A percentile compares a stretch with the other conserved stretches of the same genome.
Evolutionary conservation across 257 asterid genomes (phyloP).

Genomic region (Gentiana dahurica): DNA sequence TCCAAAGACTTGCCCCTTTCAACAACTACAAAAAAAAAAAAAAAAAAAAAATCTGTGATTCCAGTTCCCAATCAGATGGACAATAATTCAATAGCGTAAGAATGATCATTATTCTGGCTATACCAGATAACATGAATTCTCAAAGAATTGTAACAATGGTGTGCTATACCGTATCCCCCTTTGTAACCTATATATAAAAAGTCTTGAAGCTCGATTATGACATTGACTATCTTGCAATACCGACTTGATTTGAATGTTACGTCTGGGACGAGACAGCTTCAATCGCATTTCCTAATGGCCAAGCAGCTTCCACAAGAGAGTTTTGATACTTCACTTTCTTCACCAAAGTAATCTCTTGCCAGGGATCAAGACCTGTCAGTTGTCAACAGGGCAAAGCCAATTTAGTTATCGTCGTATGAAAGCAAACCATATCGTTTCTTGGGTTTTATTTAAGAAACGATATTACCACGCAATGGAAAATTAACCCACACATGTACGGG

Average conservation of each 20-base stretch:
- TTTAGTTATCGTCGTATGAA: background rate
- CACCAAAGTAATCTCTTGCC: slow-evolving; percentile 36
- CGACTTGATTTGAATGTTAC: background rate
- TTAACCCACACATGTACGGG: no score
- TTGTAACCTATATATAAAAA: background rate
- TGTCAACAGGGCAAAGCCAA: background rate
- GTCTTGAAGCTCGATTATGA: background rate
- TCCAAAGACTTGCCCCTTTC: no score
- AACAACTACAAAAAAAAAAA: no score
- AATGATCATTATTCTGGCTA: slow-evolving; percentile 1
- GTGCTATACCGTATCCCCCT: background rate
- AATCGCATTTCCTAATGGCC: slow-evolving; percentile 45
- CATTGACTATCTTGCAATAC: background rate
- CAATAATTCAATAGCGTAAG: no score
- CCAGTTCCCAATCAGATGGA: no score
- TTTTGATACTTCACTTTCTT: slow-evolving; percentile 30
- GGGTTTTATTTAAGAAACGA: no score
- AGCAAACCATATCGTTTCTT: no score
- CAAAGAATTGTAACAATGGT: background rate
- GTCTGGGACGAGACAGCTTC: slow-evolving; percentile 29
- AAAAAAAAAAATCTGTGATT: no score
- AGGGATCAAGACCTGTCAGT: slow-evolving; percentile 27
- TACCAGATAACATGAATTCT: background rate
- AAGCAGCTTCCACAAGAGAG: slow-evolving; percentile 38
- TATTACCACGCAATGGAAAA: no score